These are phyloP conservation scores for Phaeosphaeria sp. DNA, from an alignment of 2,329 filamentous ascomycete genomes.

Conservation along the genomic window DNA sequence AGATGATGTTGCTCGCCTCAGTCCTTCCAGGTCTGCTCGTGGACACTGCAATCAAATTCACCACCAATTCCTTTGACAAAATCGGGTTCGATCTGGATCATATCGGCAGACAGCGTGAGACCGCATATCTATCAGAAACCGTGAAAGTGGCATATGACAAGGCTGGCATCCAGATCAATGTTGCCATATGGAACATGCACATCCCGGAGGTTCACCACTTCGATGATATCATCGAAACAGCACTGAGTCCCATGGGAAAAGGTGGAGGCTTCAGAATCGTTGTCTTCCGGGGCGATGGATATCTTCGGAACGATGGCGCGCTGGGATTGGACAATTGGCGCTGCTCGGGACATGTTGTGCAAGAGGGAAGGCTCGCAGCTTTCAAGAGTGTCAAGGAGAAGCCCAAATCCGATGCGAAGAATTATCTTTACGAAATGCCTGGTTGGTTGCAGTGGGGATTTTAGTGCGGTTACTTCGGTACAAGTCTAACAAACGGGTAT, in stretches of 20 bases:
- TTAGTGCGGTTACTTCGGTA: background rate
- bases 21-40: background rate
- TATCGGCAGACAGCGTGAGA: constrained; percentile 9
- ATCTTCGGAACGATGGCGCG: constrained; percentile 1
- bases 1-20: background rate
- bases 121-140: constrained; percentile 4
- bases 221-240: constrained; percentile 6
- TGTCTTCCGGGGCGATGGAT: constrained; percentile 5
- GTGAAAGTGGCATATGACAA: background rate
- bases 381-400: background rate
- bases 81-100: constrained; percentile 10
- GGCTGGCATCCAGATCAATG: constrained; percentile 1
- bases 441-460: background rate
- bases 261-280: constrained; percentile 8
- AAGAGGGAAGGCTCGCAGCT: background rate
- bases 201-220: constrained; percentile 10
- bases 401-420: background rate
- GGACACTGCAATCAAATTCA: background rate
- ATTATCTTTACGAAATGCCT: background rate
- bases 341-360: background rate
- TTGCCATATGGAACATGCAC: constrained; percentile 15
- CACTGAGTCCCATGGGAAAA: constrained; percentile 4
- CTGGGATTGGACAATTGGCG: background rate
- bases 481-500: background rate
- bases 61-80: constrained; percentile 5